Conservation (phyloP, 1,284 basidiomycete genomes). For the Ustilago esculenta region DNA sequence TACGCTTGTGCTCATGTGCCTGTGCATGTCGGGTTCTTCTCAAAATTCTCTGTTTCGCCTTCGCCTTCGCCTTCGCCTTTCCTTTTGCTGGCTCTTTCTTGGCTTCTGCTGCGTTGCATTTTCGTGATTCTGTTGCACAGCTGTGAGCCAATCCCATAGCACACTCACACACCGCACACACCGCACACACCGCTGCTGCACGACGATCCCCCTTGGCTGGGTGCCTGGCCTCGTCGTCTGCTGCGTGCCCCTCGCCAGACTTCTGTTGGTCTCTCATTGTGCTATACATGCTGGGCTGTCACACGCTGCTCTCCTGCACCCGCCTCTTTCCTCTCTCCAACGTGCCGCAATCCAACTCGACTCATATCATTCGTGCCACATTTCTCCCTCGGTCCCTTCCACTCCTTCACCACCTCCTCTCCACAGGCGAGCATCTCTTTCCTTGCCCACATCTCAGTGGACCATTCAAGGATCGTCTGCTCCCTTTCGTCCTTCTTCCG, state of each 20-base stretch:
- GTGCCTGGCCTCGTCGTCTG: neutral
- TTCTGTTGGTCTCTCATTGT: slow-evolving; percentile 1
- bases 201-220: slow-evolving; percentile 23
- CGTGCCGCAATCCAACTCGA: too few species aligned
- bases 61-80: too few species aligned
- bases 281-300: too few species aligned
- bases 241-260: neutral
- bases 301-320: neutral
- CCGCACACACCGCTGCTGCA: slow-evolving; percentile 32
- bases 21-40: slow-evolving; percentile 1
- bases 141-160: slow-evolving; percentile 25
- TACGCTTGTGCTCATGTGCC: too few species aligned
- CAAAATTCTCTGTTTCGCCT: too few species aligned
- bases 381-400: neutral
- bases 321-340: neutral
- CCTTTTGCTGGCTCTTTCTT: too few species aligned
- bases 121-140: too few species aligned
- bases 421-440: slow-evolving; percentile 7
- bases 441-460: slow-evolving; percentile 4
- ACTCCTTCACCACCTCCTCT: slow-evolving; percentile 1
- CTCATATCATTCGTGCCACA: neutral
- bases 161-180: too few species aligned
- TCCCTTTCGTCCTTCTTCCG: too few species aligned
- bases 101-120: neutral
- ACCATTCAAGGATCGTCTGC: slow-evolving; percentile 12